Conservation (phyloP, 495 filamentous ascomycete species). For the Clohesyomyces aquaticus region DNA sequence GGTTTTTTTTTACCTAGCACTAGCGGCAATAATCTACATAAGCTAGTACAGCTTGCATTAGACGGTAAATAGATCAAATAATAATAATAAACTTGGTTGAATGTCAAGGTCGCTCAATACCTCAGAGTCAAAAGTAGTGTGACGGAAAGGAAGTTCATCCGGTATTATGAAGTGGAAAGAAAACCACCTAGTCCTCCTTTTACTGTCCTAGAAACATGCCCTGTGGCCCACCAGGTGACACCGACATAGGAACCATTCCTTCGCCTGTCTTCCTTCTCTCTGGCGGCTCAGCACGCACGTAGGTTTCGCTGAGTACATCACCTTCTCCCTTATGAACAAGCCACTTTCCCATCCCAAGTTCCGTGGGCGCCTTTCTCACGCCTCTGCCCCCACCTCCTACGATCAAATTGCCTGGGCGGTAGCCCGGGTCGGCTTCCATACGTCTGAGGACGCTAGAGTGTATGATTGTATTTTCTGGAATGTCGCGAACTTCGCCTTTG, state of each 20-base stretch:
- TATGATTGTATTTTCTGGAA: conserved; percentile 69
- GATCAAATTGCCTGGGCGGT: conserved; percentile 81
- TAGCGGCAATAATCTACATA: no score
- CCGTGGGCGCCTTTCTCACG: conserved; percentile 60
- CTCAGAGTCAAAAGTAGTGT: no score
- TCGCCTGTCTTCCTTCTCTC: conserved; percentile 23
- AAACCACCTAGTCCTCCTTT: no score
- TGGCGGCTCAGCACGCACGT: conserved; percentile 29
- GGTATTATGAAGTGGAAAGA: no score
- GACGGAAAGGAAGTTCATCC: no score
- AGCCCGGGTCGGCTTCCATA: conserved; percentile 66
- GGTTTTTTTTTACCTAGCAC: no score
- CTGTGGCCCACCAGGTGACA: conserved; percentile 29
- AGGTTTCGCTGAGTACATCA: conserved; percentile 64
- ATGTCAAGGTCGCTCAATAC: no score
- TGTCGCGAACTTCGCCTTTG: conserved; percentile 78
- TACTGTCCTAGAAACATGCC: conserved; percentile 28
- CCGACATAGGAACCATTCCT: background rate
- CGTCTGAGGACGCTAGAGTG: conserved; percentile 75
- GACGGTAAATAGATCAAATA: no score
- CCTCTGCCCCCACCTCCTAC: conserved; percentile 80
- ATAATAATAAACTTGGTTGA: no score
- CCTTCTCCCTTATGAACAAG: conserved; percentile 63
- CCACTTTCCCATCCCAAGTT: conserved; percentile 76
- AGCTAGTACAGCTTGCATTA: no score